Percentiles rank a stretch among this genome's conserved stretches.
These are phyloP conservation scores for Tricholoma terreum DNA, from an alignment of 768 basidiomycete species.

Conservation along the genomic window DNA sequence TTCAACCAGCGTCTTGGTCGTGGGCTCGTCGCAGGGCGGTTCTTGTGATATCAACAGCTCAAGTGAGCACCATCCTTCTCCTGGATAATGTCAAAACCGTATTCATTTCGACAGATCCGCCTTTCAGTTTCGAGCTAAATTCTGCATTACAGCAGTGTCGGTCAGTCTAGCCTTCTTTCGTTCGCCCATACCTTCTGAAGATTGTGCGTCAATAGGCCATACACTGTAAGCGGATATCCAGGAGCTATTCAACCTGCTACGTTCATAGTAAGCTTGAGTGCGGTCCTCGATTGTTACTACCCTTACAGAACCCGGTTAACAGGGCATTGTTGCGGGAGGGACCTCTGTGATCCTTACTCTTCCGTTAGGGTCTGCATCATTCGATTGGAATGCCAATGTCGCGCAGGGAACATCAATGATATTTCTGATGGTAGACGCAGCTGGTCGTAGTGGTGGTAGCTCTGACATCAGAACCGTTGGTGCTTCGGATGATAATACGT, in stretches of 20 bases:
- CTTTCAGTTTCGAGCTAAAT: constrained; percentile 51
- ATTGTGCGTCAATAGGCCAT: constrained; percentile 35
- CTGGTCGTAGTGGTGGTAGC: constrained; percentile 53
- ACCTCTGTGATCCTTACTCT: constrained; percentile 43
- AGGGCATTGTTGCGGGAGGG: constrained; percentile 68
- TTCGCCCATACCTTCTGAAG: neutral
- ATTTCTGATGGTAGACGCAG: constrained; percentile 53
- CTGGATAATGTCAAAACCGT: constrained; percentile 1
- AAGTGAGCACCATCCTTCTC: constrained; percentile 21
- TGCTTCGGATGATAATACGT: constrained; percentile 44
- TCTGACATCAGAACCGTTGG: constrained; percentile 52
- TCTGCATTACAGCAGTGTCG: constrained; percentile 58
- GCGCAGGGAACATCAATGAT: constrained; percentile 56
- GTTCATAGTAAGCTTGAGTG: constrained; percentile 40
- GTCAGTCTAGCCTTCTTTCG: constrained; percentile 31
- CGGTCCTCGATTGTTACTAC: neutral
- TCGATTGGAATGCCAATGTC: constrained; percentile 56
- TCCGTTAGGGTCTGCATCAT: constrained; percentile 36
- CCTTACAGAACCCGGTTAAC: constrained; percentile 1
- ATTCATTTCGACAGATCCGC: constrained; percentile 23
- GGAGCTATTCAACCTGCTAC: constrained; percentile 52
- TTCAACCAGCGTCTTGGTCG: constrained; percentile 44
- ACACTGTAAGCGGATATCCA: constrained; percentile 41
- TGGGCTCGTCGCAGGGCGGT: constrained; percentile 44
- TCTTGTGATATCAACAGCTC: constrained; percentile 51